Evolutionary conservation across 2,329 filamentous ascomycete genomes (phyloP), one percentile per base, ranked within the genome.

Genomic region (Aspergillus fumigatiaffinis): DNA sequence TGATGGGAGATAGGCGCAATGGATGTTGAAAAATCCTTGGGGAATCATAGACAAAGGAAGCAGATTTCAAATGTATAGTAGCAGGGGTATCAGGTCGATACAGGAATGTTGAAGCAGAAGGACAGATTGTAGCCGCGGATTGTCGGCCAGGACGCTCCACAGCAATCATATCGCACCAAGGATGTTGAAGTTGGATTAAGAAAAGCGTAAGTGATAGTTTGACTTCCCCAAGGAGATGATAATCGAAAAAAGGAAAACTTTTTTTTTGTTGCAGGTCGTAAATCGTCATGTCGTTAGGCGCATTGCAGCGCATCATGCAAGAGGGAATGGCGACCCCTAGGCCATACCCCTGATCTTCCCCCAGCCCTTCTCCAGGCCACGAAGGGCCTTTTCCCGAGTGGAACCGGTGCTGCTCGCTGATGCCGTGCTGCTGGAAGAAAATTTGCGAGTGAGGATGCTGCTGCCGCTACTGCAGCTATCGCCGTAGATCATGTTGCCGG

Each of bases 401-500:
- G 73, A 76, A 35, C 69, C 68, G 20, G 71, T 63, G 58, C 73
- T 76, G 60, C 69, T 72, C 52, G 64, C 66, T 49, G 73, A 75
- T 54, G 64, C 66, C 6, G 71, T 70, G 61, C 73, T 76, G 55
- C 63, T 69, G 32, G 63, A 60, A 5, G 73, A 75, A 61, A 71
- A 66, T 64, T 73, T 73, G 64, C 74, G 73, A 48, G 62, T 68
- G 49, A 75, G 67, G 51, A 47, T 14, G 44, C 58, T 66, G 58
- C 58, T 61, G 52, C 41, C 53, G 50, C 59, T 60, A 61, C 60
- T 66, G 58, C 57, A 57, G 47, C 67, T 62, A 62, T 68, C 68
- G 47, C 67, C 58, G 63, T 62, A 64, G 52, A 77, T 68, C 61
- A 70, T 71, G 71, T 87, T 87, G 52, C 83, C 85, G 12, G 80